Evolutionary conservation across 441 rosid species (phyloP), one percentile per base, ranked within the genome.

Genomic region (Breynia disticha): DNA sequence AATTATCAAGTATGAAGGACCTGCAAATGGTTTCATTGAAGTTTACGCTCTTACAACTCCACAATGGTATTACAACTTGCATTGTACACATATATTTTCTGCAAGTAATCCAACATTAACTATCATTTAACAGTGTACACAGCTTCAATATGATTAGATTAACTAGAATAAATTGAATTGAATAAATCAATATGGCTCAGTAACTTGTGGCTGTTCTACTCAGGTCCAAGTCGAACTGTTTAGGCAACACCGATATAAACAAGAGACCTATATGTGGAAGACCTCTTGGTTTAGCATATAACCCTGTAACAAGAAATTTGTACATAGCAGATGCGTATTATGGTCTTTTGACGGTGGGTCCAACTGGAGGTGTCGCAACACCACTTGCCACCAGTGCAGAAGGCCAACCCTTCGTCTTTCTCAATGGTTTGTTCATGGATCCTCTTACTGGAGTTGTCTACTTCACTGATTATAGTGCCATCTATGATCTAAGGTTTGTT

Each of bases 341-440:
- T 1, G 76, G 79, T 16, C 74, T 79, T 18, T 52, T 58, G 52
- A 65, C 59, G 11, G 76, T 48, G 10, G 10, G 61, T 38, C 52
- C 60, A 7, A 50, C 57, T n/a, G 79, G 83, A 0, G 65, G 75
- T 32, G 53, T 43, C 11, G 74, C 76, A 5, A 68, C 59, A 11
- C 62, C 15, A 22, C 48, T 78, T 32, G 78, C 57, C 35, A 66
- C 68, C 14, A n/a, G 65, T 13, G 67, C 58, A 2, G 73, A 64
- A 20, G 82, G 80, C 5, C 45, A 53, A 5, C 52, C 55, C 2
- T 72, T 81, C 35, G 41, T 28, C 49, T 67, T 63, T 50, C 55
- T 64, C 9, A 52, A 62, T 19, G 79, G 72, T 35, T 61, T 76
- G 48, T 80, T 72, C 60, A 61, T 76, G 21, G 71, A 72, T 50